Evolutionary conservation across 2,329 filamentous ascomycete genomes (phyloP).

Genomic region (Aschersonia sp.): DNA sequence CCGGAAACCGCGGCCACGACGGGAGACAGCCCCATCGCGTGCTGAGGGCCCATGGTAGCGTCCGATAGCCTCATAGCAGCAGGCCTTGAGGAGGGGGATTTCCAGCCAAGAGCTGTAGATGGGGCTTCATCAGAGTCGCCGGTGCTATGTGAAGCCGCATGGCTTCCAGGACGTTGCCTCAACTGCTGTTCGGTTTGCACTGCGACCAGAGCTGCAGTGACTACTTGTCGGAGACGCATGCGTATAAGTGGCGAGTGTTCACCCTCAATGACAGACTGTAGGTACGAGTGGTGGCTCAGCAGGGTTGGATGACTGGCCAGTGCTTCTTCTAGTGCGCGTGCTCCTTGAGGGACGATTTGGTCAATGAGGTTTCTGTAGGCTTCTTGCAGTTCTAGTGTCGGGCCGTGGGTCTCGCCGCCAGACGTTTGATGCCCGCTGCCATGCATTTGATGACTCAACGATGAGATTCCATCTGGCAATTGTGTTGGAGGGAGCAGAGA

Average conservation of each 20-base stretch:
- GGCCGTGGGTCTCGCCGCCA: not conserved
- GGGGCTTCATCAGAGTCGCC: not conserved
- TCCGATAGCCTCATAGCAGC: not conserved
- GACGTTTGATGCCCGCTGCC: too few species aligned
- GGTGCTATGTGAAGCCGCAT: not conserved
- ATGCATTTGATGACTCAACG: not conserved
- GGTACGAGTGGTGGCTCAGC: constrained; percentile 29
- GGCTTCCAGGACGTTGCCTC: constrained; percentile 8
- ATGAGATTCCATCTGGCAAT: too few species aligned
- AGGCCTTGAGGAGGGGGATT: not conserved
- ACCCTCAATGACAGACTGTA: constrained; percentile 36
- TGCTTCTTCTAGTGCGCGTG: constrained; percentile 28
- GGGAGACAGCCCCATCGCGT: too few species aligned
- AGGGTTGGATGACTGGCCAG: constrained; percentile 32
- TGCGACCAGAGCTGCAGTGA: constrained; percentile 29
- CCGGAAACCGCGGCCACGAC: constrained; percentile 1
- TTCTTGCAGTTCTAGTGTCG: constrained; percentile 11
- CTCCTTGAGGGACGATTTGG: constrained; percentile 33
- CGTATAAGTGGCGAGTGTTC: constrained; percentile 32
- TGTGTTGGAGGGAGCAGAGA: too few species aligned
- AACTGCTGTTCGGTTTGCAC: constrained; percentile 28
- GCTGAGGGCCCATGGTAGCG: not conserved
- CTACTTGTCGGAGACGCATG: constrained; percentile 33
- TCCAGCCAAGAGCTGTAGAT: not conserved
- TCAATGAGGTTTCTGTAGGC: constrained; percentile 39